Conservation (phyloP, 129 eudicot genomes). For the Glebionis coronaria region DNA sequence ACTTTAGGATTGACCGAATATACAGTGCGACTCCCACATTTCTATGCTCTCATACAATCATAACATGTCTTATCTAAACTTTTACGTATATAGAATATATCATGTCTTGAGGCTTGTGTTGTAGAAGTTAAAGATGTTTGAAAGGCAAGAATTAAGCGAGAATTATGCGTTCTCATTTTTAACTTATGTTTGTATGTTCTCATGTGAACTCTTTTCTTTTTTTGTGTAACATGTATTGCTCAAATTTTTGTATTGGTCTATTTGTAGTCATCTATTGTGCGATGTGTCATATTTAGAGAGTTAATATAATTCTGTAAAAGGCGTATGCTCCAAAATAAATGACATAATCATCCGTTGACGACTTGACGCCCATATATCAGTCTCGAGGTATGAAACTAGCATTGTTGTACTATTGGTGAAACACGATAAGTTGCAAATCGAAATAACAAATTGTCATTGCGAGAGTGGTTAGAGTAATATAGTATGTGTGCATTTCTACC, state of each 20-base stretch:
- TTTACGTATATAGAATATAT: slow-evolving; percentile 19
- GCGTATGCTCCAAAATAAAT: too few relatives aligned
- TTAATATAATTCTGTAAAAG: not conserved
- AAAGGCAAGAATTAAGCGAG: slow-evolving; percentile 12
- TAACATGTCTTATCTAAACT: slow-evolving; percentile 6
- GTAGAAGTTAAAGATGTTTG: slow-evolving; percentile 6
- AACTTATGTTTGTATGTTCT: not conserved
- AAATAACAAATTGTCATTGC: too few relatives aligned
- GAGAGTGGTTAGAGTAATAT: too few relatives aligned
- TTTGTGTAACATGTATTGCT: not conserved
- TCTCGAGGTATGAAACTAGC: too few relatives aligned
- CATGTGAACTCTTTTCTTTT: not conserved
- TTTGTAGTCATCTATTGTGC: not conserved
- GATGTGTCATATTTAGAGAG: not conserved
- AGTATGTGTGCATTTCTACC: too few relatives aligned
- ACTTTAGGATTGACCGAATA: slow-evolving; percentile 26
- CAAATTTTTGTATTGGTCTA: not conserved
- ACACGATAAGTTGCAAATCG: too few relatives aligned
- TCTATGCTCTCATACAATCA: slow-evolving; percentile 16
- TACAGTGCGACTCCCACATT: not conserved
- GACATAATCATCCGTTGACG: too few relatives aligned
- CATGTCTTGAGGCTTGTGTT: slow-evolving; percentile 18
- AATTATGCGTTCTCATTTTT: slow-evolving; percentile 18
- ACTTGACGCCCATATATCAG: too few relatives aligned
- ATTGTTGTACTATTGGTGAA: too few relatives aligned